Conservation (phyloP, 2,329 filamentous ascomycete genomes). For the Fusarium musae region DNA sequence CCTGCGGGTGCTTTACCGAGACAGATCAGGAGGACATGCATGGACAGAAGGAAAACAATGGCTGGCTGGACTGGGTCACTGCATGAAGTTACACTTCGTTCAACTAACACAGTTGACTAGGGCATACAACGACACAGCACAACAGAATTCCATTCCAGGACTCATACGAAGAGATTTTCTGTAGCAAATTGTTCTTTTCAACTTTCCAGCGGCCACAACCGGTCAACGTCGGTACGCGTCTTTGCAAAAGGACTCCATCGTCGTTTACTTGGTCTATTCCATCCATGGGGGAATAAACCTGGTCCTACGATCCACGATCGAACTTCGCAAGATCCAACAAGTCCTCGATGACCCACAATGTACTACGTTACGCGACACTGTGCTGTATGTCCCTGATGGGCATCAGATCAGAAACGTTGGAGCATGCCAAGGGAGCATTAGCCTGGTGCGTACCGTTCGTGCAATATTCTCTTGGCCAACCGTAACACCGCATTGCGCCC, state of each 20-base stretch:
- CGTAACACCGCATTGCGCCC: background rate
- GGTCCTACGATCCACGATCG: conserved; percentile 44
- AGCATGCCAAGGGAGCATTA: conserved; percentile 23
- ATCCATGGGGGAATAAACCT: conserved; percentile 35
- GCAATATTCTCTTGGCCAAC: conserved; percentile 17
- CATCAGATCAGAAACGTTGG: conserved; percentile 38
- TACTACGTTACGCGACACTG: conserved; percentile 14
- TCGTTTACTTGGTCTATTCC: conserved; percentile 18
- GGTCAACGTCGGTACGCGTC: conserved; percentile 35
- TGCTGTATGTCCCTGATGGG: conserved; percentile 8
- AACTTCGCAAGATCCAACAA: conserved; percentile 36
- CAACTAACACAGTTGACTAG: conserved; percentile 1
- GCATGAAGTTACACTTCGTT: conserved; percentile 6
- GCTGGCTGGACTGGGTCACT: conserved; percentile 9
- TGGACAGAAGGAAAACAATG: background rate
- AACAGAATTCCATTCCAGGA: background rate
- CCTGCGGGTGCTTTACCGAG: conserved; percentile 29
- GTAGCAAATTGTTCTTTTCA: background rate
- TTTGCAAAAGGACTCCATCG: conserved; percentile 15
- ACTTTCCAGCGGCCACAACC: conserved; percentile 17
- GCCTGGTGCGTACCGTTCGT: conserved; percentile 25
- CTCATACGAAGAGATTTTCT: background rate
- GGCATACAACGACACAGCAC: background rate
- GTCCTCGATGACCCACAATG: conserved; percentile 25
- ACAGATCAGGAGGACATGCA: conserved; percentile 24